These are phyloP conservation scores for Panicum hallii DNA, from an alignment of 202 grass and related monocot species.

Conservation along the genomic window DNA sequence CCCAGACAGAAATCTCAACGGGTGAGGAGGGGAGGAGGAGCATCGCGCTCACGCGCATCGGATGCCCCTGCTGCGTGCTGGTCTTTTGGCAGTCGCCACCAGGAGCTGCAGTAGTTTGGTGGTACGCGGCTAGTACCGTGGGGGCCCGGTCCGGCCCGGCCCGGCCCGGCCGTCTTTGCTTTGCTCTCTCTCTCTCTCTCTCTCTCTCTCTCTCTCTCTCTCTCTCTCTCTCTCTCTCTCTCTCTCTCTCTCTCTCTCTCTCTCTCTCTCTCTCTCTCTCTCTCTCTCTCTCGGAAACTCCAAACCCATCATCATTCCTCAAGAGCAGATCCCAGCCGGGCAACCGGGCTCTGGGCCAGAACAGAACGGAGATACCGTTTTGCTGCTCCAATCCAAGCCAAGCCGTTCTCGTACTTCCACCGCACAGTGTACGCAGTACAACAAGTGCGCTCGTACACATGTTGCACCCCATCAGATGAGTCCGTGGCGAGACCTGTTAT, in stretches of 20 bases:
- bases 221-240: too few species aligned
- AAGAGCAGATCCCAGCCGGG: too few species aligned
- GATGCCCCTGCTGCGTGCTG: conserved; percentile 28
- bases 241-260: too few species aligned
- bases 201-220: too few species aligned
- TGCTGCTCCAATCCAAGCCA: neutral
- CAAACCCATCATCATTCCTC: neutral
- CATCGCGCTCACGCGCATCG: neutral
- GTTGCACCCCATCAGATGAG: too few species aligned
- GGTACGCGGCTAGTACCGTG: neutral
- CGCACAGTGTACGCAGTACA: neutral
- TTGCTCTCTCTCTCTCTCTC: too few species aligned
- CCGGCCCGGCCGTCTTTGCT: too few species aligned
- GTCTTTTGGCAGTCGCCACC: conserved; percentile 18
- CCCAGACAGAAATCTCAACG: neutral
- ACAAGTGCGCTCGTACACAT: too few species aligned
- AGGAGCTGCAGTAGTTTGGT: neutral
- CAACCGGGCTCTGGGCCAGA: too few species aligned
- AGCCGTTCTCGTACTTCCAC: neutral
- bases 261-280: too few species aligned
- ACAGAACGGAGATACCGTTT: neutral
- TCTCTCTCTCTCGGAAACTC: neutral
- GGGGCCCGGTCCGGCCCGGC: neutral
- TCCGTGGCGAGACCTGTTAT: too few species aligned
- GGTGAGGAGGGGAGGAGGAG: too few species aligned